phyloP scores from a whole-genome alignment of 2,329 filamentous ascomycete genomes.

The Pseudocercospora pini-densiflorae region DNA sequence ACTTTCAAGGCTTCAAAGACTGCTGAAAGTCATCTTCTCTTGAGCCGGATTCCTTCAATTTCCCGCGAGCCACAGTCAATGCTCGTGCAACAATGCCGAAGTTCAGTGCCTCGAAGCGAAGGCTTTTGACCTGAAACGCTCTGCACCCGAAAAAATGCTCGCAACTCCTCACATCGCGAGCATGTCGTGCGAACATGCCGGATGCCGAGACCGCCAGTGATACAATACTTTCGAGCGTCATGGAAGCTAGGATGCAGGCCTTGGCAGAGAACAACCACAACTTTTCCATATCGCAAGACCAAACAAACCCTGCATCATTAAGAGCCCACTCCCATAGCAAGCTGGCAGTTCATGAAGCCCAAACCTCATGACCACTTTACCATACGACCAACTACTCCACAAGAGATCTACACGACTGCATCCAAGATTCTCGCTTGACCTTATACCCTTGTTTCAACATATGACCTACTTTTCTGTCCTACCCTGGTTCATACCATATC shows the following conservation, averaged over 20 bases:
- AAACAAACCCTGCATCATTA: background rate
- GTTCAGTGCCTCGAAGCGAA: no score
- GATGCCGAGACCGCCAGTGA: background rate
- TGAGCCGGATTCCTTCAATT: background rate
- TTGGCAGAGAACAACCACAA: background rate
- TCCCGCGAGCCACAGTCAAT: background rate
- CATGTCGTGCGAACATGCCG: background rate
- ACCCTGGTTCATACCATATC: background rate
- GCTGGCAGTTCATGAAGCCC: background rate
- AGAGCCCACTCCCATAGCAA: background rate
- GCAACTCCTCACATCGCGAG: background rate
- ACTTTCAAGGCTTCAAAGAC: conserved; percentile 43
- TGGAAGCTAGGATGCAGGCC: background rate
- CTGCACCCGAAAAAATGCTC: background rate
- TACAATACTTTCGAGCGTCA: background rate
- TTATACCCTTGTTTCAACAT: background rate
- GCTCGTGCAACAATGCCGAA: background rate
- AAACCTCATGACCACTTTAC: background rate
- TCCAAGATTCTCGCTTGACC: background rate
- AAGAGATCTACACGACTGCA: background rate
- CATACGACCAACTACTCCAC: background rate
- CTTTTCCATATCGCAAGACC: background rate
- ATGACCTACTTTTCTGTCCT: background rate
- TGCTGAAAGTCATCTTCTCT: background rate
- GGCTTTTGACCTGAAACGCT: no score